These are phyloP conservation scores for Scolecobasidium constrictum DNA, from an alignment of 2,329 filamentous ascomycete species.

Conservation along the genomic window DNA sequence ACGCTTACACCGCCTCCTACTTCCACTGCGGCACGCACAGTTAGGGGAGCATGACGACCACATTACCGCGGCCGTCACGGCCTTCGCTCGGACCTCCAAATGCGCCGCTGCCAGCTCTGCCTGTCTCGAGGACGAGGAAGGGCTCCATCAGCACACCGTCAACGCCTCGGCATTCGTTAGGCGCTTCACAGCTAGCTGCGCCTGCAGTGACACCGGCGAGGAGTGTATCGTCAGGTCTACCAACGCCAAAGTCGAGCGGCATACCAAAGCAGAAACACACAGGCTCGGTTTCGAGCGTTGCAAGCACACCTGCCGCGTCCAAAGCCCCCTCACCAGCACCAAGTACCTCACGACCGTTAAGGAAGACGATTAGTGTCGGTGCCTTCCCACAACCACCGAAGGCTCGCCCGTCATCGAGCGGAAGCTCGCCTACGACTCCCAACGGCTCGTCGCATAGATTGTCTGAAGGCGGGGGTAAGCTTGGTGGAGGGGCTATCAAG, in stretches of 20 bases:
- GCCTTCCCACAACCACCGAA: conserved; percentile 85
- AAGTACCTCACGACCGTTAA: conserved; percentile 35
- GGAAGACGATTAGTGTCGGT: conserved; percentile 87
- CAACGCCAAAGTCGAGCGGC: conserved; percentile 7
- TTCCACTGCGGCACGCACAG: conserved; percentile 25
- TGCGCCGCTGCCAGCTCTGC: conserved; percentile 62
- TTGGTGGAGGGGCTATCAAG: background rate
- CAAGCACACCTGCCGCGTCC: conserved; percentile 10
- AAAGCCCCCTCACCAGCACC: background rate
- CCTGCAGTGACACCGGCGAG: conserved; percentile 12
- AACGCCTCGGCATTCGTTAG: conserved; percentile 15
- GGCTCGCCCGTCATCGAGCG: conserved; percentile 16
- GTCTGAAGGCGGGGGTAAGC: background rate
- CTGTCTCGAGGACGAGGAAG: conserved; percentile 61
- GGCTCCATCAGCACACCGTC: conserved; percentile 34
- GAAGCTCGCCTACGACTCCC: conserved; percentile 14
- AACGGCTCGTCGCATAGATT: background rate
- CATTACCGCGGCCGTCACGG: conserved; percentile 55
- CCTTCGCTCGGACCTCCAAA: conserved; percentile 55
- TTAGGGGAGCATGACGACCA: conserved; percentile 40
- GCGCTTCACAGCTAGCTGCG: conserved; percentile 20
- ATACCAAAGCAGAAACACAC: background rate
- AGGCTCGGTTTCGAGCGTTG: conserved; percentile 14
- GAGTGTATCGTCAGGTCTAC: conserved; percentile 10
- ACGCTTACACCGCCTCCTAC: conserved; percentile 14